Percentiles rank a stretch among this genome's conserved stretches.
Evolutionary conservation across 2,329 filamentous ascomycete genomes (phyloP).

Genomic region (Westerdykella ornata): DNA sequence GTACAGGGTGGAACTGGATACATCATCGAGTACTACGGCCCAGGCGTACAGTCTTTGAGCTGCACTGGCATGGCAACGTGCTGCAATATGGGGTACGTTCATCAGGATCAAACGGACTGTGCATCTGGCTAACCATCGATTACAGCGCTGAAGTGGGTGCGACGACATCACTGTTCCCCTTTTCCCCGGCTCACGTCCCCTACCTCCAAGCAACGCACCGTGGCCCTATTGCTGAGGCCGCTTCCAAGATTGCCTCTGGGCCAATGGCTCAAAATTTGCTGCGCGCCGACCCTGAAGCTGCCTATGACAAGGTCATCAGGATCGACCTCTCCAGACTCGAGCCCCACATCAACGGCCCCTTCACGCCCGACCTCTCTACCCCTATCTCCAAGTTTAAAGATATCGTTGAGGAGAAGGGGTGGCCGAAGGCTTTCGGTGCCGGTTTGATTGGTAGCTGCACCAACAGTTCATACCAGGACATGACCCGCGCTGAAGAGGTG

Average conservation of each 20-base stretch:
- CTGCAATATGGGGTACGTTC: constrained; percentile 62
- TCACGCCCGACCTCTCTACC: constrained; percentile 91
- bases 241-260: constrained; percentile 54
- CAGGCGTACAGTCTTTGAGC: constrained; percentile 81
- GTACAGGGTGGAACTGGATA: constrained; percentile 75
- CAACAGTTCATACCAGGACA: constrained; percentile 97
- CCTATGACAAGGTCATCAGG: constrained; percentile 85
- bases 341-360: constrained; percentile 94
- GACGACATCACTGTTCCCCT: constrained; percentile 94
- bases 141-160: constrained; percentile 76
- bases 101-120: not conserved
- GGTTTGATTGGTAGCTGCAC: constrained; percentile 97
- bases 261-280: constrained; percentile 59
- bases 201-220: constrained; percentile 84
- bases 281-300: constrained; percentile 68
- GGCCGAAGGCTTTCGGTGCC: constrained; percentile 86
- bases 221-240: constrained; percentile 60
- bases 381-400: constrained; percentile 86
- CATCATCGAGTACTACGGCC: constrained; percentile 89
- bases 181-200: constrained; percentile 72
- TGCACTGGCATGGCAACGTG: constrained; percentile 90
- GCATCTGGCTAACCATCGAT: constrained; percentile 3
- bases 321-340: constrained; percentile 88
- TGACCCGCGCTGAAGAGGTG: constrained; percentile 89
- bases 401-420: constrained; percentile 73